These are phyloP conservation scores for Ogataea ganodermae DNA, from an alignment of 805 yeast genomes.

Conservation along the genomic window DNA sequence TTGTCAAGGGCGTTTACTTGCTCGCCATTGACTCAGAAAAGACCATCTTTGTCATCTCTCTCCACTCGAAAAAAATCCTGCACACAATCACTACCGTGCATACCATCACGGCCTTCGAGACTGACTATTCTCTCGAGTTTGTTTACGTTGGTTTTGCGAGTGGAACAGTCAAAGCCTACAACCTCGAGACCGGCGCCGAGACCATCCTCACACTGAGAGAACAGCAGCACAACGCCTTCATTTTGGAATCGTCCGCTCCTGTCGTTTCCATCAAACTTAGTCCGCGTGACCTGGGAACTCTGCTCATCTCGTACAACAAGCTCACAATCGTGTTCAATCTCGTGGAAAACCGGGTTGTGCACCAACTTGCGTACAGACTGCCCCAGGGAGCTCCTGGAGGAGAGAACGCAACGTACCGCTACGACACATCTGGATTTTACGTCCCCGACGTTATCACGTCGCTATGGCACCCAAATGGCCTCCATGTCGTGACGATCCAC, in stretches of 20 bases:
- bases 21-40: constrained; percentile 68
- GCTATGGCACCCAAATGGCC: constrained; percentile 90
- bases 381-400: constrained; percentile 76
- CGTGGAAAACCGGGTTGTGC: constrained; percentile 57
- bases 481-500: constrained; percentile 77
- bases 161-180: constrained; percentile 72
- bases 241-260: constrained; percentile 51
- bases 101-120: constrained; percentile 63
- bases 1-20: constrained; percentile 80
- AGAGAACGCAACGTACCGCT: constrained; percentile 41
- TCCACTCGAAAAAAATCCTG: constrained; percentile 62
- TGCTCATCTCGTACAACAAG: constrained; percentile 72
- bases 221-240: constrained; percentile 63
- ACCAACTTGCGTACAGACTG: constrained; percentile 59
- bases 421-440: constrained; percentile 29
- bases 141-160: constrained; percentile 74
- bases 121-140: constrained; percentile 92
- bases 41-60: constrained; percentile 66
- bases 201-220: constrained; percentile 71
- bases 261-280: constrained; percentile 74
- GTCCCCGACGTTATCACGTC: constrained; percentile 46
- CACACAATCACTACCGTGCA: constrained; percentile 65
- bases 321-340: constrained; percentile 72
- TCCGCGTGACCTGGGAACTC: constrained; percentile 83
- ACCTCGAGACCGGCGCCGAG: constrained; percentile 73